Conservation (phyloP, 202 grass and related monocot species). For the Alloteropsis angusta region DNA sequence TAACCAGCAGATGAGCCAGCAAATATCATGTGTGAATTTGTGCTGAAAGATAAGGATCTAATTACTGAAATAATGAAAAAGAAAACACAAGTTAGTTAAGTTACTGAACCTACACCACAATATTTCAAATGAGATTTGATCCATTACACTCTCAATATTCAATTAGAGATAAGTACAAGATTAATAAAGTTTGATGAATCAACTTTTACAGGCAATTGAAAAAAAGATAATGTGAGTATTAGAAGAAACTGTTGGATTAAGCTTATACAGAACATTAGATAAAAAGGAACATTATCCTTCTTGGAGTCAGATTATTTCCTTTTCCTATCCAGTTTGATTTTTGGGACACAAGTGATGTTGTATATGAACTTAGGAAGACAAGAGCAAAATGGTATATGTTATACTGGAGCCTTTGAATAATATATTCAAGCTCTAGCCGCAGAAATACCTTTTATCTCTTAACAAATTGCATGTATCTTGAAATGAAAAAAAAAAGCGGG, state of each 20-base stretch:
- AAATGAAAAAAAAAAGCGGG: not conserved
- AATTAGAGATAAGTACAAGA: slow-evolving; percentile 3
- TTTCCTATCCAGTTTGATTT: not conserved
- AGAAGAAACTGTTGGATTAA: not conserved
- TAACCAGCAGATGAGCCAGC: slow-evolving; percentile 84
- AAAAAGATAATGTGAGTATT: not conserved
- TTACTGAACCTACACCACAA: slow-evolving; percentile 8
- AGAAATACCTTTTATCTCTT: not conserved
- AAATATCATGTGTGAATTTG: slow-evolving; percentile 51
- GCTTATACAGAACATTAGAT: not conserved
- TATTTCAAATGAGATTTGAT: not conserved
- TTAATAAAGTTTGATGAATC: not conserved
- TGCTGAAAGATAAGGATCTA: slow-evolving; percentile 56
- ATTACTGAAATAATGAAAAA: slow-evolving; percentile 46
- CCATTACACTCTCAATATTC: not conserved
- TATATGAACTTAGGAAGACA: not conserved
- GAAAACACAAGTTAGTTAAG: not conserved
- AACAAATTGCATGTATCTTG: not conserved
- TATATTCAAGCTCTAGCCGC: not conserved
- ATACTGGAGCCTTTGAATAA: not conserved
- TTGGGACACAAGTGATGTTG: not conserved
- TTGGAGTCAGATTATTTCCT: not conserved
- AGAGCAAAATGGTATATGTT: not conserved
- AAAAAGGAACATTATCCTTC: slow-evolving; percentile 4
- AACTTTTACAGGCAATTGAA: not conserved